Base-by-base conservation (phyloP, 2,329 filamentous ascomycete genomes). In the Beauveria asiatica region DNA sequence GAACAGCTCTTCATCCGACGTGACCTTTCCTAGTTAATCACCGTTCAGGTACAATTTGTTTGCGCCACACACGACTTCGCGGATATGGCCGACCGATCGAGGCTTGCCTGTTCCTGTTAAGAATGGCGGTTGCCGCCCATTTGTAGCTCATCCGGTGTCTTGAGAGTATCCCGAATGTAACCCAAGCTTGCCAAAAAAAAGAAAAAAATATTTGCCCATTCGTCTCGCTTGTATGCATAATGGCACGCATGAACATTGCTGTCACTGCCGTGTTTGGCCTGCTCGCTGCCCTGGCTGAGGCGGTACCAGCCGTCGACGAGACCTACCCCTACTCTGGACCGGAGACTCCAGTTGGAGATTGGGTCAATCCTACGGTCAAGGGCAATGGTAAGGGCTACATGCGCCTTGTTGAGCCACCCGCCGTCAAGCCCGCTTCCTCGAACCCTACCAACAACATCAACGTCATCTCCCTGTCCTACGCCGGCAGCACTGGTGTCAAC, bases 371-470 rank as follows among this genome's bases (percentile, higher is more conserved):
- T 3, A 78, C 74, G 11, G 65, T 78, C 69, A 79, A 80, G 64
- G 78, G 79, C 64, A 80, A 80, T 64, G 79, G 78, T 37, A 80
- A 79, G 62, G 79, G 79, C 1, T 81, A 78, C 63, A 72, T 74
- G 21, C 78, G 79, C 50, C 70, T 81, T 3, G 73, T 79, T 10
- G 79, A 81, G 66, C 67, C 75, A 44, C 79, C 78, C 10, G 79
- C 78, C 3, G 78, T 81, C 19, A 75, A 71, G 63, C 79, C 79
- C 4, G 69, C 68, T 27, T 69, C 66, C 7, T 62, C 63, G 10
- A 75, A 77, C 51, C 75, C 78, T 7, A 76, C 70, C 45, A 82
- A 81, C 70, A 82, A 81, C 57, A 67, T 82, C 67, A 81, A 82
- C 63, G 79, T 81, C 42, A 78, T 81, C 60, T 74, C 75, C 5